Base-by-base conservation (phyloP, 2,329 filamentous ascomycete species). In the Triangularia setosa region DNA sequence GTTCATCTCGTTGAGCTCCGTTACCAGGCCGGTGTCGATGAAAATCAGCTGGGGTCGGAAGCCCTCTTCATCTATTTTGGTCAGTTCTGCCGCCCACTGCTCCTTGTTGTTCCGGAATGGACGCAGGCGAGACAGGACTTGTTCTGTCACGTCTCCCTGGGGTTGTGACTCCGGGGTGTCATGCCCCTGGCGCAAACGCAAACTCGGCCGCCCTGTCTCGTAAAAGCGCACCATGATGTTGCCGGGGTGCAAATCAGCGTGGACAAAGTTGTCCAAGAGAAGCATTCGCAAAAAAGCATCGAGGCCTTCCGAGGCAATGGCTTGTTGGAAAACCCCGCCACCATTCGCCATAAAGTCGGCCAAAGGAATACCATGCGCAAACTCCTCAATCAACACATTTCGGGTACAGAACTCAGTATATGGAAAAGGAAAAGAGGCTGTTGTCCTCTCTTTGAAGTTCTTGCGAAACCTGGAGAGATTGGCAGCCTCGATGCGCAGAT, bases 151-250 rank as follows among this genome's bases (percentile, higher is more conserved):
- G 74, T 97, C 92, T 11, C 83, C 81, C 44, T 83, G 79, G 76
- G 40, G 80, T 77, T 25, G 76, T 4, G 72, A 69, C 21, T 63
- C 65, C 56, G 59, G 71, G 56, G 69, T 72, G 57, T 72, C 70
- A 12, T 76, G 63, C 25, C 64, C 44, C 3, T 72, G 74, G 18
- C 60, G 61, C 28, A 73, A 63, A 14, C 70, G 73, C 27, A 89
- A 78, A 58, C 90, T 86, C 0, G 94, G 85, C 66, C 89, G 84
- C 14, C 88, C 87, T 0, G 93, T 88, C 72, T 94, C 88, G 78
- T 98, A 97, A 80, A 99, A 99, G 68, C 96, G 92, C 56, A 99
- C 94, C 93, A 99, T 98, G 78, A 99, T 98, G 75, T 99, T 99
- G 25, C 95, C 95, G 0, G 95, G 95, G 74, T 99, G 95, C 28